A percentile compares a stretch with the other conserved stretches of the same genome.
Conservation (phyloP, 2,329 filamentous ascomycete genomes). For the Fonsecaea pugnacius region DNA sequence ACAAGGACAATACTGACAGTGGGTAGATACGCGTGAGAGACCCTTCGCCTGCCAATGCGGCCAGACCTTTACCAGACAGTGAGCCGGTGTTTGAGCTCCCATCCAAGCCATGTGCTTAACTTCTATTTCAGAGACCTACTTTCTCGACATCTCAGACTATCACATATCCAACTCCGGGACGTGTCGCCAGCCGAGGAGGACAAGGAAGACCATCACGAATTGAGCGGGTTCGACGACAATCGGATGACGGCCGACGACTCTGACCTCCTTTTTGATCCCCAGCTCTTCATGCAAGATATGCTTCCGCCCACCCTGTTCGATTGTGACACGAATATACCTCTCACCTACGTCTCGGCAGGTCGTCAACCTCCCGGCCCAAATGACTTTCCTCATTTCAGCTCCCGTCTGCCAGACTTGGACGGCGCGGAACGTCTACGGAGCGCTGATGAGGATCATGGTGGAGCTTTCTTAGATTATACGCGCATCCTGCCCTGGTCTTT, state of each 20-base stretch:
- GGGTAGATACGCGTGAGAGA: constrained; percentile 43
- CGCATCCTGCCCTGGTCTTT: constrained; percentile 18
- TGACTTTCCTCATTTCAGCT: constrained; percentile 20
- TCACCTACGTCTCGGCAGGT: constrained; percentile 49
- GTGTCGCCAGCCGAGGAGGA: not conserved
- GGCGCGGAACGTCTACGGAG: not conserved
- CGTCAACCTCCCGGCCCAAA: constrained; percentile 2
- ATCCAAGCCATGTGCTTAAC: not conserved
- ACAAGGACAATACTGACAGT: constrained; percentile 13
- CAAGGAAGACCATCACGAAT: not conserved
- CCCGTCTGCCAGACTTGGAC: constrained; percentile 12
- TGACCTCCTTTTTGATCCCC: constrained; percentile 27
- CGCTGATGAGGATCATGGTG: constrained; percentile 17
- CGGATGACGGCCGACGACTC: not conserved
- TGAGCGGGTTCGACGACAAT: not conserved
- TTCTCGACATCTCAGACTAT: constrained; percentile 29
- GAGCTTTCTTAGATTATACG: not conserved
- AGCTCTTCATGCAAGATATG: constrained; percentile 55
- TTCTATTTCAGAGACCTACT: constrained; percentile 30
- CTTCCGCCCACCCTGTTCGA: constrained; percentile 59
- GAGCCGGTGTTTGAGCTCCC: constrained; percentile 20
- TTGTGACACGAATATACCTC: constrained; percentile 59
- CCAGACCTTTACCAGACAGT: constrained; percentile 42
- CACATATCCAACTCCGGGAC: constrained; percentile 10
- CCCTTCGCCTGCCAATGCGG: constrained; percentile 43